A percentile compares a stretch with the other conserved stretches of the same genome.
These are phyloP conservation scores for Coix lacrymajobi DNA, from an alignment of 176 grass and related monocot species.

Conservation along the genomic window DNA sequence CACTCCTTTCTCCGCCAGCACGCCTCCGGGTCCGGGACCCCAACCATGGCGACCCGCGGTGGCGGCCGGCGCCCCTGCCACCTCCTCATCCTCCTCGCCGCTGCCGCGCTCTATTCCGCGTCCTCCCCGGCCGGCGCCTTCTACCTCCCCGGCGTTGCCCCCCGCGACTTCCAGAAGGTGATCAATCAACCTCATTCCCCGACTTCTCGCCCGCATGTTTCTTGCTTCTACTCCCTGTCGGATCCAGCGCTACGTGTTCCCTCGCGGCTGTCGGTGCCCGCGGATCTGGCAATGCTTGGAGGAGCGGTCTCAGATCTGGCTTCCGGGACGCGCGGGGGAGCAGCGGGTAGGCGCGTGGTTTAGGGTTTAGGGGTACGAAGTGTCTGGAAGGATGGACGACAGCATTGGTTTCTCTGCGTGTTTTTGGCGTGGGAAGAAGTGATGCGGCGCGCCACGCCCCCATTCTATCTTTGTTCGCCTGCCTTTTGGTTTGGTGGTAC, in stretches of 20 bases:
- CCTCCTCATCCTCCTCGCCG: neutral
- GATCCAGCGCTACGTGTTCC: constrained; percentile 14
- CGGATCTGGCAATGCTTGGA: constrained; percentile 17
- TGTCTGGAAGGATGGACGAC: neutral
- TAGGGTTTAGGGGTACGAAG: constrained; percentile 29
- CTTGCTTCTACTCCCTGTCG: neutral
- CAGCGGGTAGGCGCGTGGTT: neutral
- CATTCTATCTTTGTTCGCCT: neutral
- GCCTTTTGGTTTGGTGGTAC: neutral
- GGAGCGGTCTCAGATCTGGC: constrained; percentile 28
- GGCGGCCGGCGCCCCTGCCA: neutral
- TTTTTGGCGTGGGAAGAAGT: neutral
- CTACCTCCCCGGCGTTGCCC: constrained; percentile 83
- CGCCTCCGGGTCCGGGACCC: neutral
- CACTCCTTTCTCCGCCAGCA: neutral
- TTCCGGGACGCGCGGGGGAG: neutral
- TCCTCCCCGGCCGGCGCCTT: constrained; percentile 38
- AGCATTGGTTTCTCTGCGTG: neutral
- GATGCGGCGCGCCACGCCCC: neutral
- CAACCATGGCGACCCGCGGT: constrained; percentile 40
- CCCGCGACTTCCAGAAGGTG: constrained; percentile 73
- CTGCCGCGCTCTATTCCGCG: neutral
- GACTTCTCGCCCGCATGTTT: neutral
- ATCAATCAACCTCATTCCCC: neutral
- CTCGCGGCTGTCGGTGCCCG: neutral